These are phyloP conservation scores for Mycosphaerella sp. DNA, from an alignment of 2,329 filamentous ascomycete genomes.

Conservation along the genomic window DNA sequence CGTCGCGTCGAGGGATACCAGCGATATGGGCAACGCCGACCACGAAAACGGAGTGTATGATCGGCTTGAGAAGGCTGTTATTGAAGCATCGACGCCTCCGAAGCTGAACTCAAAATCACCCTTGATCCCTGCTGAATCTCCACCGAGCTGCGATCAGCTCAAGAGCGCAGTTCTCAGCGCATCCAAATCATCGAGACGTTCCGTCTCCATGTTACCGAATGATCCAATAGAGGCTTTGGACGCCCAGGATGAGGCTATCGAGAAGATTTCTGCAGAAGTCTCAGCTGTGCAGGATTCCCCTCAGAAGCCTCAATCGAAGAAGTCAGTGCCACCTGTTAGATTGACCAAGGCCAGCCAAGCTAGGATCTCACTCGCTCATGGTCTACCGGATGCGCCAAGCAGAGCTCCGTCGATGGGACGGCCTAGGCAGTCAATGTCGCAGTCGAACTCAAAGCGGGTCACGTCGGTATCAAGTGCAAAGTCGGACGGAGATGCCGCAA, in stretches of 20 bases:
- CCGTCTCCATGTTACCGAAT: constrained; percentile 28
- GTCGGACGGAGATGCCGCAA: constrained; percentile 2
- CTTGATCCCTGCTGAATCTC: constrained; percentile 11
- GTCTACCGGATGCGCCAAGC: constrained; percentile 22
- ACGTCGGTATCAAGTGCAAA: constrained; percentile 19
- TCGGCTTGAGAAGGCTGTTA: constrained; percentile 23
- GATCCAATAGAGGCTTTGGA: constrained; percentile 49
- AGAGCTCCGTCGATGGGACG: constrained; percentile 16
- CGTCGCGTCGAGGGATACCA: background rate
- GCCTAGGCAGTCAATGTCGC: constrained; percentile 16
- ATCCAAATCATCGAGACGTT: background rate
- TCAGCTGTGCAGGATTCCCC: constrained; percentile 31
- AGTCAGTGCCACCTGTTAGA: constrained; percentile 27
- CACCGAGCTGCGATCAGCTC: constrained; percentile 23
- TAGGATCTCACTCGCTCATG: constrained; percentile 29
- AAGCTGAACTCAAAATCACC: constrained; percentile 10
- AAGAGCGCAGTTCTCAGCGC: constrained; percentile 25
- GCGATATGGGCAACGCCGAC: background rate
- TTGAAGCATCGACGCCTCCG: constrained; percentile 21
- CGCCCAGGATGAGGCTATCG: constrained; percentile 47
- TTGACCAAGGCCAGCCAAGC: constrained; percentile 32
- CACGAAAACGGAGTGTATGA: constrained; percentile 17
- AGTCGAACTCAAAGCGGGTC: constrained; percentile 16
- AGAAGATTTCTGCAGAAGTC: constrained; percentile 36
- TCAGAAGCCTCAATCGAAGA: constrained; percentile 25